phyloP scores from a whole-genome alignment of 768 basidiomycete species.

The Boletus reticuloceps region DNA sequence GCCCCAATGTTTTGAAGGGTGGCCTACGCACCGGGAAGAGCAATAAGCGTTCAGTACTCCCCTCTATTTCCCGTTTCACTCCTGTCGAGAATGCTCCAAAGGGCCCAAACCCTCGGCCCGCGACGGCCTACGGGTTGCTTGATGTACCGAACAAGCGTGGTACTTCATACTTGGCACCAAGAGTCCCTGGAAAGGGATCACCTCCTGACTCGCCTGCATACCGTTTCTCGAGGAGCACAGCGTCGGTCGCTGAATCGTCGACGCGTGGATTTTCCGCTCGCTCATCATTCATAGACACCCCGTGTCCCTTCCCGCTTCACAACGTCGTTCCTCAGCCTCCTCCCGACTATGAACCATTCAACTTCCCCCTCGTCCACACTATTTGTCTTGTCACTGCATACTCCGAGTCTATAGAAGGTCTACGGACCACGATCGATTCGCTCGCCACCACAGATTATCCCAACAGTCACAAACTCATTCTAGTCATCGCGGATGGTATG shows the following conservation, averaged over 20 bases:
- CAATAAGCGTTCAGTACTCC: conserved; percentile 58
- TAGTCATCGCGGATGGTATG: conserved; percentile 98
- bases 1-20: conserved; percentile 83
- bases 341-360: conserved; percentile 90
- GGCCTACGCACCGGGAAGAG: conserved; percentile 52
- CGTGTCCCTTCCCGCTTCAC: conserved; percentile 90
- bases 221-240: conserved; percentile 77
- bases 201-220: conserved; percentile 72
- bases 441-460: conserved; percentile 98
- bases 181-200: conserved; percentile 47
- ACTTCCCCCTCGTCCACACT: conserved; percentile 90
- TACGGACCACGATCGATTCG: conserved; percentile 97
- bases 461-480: conserved; percentile 92
- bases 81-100: conserved; percentile 62
- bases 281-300: conserved; percentile 60
- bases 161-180: conserved; percentile 47
- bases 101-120: conserved; percentile 49
- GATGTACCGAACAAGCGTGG: conserved; percentile 64
- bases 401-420: conserved; percentile 93
- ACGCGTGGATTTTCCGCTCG: conserved; percentile 32
- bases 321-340: conserved; percentile 93
- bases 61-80: conserved; percentile 73
- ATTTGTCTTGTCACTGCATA: conserved; percentile 98
- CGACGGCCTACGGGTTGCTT: conserved; percentile 64
- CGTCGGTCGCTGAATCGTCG: conserved; percentile 58